Percentiles rank a stretch among this genome's conserved stretches.
phyloP scores from a whole-genome alignment of 2,329 filamentous ascomycete species.

The Dactylellina parvicollis region DNA sequence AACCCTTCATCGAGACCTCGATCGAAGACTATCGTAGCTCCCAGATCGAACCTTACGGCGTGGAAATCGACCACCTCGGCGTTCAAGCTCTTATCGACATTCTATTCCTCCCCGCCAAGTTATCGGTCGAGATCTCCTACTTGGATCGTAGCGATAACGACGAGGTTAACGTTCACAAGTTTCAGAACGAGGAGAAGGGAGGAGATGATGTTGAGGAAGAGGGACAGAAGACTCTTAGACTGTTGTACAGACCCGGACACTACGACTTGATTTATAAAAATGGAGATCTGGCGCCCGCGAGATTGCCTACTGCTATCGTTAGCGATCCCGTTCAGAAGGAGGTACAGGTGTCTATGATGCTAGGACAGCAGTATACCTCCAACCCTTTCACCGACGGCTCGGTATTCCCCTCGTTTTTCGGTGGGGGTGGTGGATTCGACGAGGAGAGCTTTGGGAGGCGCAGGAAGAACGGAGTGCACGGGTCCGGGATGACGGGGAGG shows the following conservation, averaged over 20 bases:
- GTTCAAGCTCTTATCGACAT: slow-evolving; percentile 80
- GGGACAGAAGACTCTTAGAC: slow-evolving; percentile 62
- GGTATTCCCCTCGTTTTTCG: neutral
- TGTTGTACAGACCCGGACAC: slow-evolving; percentile 79
- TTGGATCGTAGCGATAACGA: slow-evolving; percentile 84
- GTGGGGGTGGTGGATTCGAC: neutral
- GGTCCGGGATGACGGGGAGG: neutral
- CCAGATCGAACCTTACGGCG: slow-evolving; percentile 76
- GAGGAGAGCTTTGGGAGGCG: neutral
- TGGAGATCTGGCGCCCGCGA: slow-evolving; percentile 63
- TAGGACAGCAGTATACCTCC: slow-evolving; percentile 49
- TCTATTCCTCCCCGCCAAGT: slow-evolving; percentile 78
- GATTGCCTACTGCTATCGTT: slow-evolving; percentile 56
- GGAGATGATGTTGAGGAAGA: slow-evolving; percentile 65
- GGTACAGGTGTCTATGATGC: slow-evolving; percentile 64
- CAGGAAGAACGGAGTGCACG: no score
- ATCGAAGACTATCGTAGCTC: slow-evolving; percentile 75
- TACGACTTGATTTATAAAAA: slow-evolving; percentile 91
- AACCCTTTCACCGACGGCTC: slow-evolving; percentile 17
- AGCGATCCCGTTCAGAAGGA: slow-evolving; percentile 55
- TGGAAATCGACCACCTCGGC: slow-evolving; percentile 91
- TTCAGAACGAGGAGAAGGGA: slow-evolving; percentile 63
- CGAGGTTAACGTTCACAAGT: slow-evolving; percentile 76
- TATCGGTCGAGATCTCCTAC: slow-evolving; percentile 88
- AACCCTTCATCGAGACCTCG: slow-evolving; percentile 73